phyloP scores from a whole-genome alignment of 345 rosid species.

The Syzygium grande region DNA sequence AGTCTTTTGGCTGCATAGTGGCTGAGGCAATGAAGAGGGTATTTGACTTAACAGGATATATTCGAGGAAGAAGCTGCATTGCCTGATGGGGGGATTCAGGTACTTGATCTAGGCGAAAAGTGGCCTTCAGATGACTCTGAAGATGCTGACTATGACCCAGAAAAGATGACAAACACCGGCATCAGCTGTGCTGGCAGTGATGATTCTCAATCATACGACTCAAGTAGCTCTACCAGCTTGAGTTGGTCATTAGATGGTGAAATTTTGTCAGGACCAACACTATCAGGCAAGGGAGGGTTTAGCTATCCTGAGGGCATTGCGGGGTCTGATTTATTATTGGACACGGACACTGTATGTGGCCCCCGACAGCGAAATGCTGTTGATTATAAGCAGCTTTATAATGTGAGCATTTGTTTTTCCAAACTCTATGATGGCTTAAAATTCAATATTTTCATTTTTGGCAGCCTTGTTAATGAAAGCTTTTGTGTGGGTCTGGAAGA shows the following conservation, averaged over 20 bases:
- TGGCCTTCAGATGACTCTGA: slow-evolving; percentile 99
- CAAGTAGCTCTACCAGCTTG: slow-evolving; percentile 59
- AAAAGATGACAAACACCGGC: slow-evolving; percentile 37
- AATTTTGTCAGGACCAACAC: slow-evolving; percentile 40
- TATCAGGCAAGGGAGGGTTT: slow-evolving; percentile 15
- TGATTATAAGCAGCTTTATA: slow-evolving; percentile 79
- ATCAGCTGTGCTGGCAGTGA: slow-evolving; percentile 39
- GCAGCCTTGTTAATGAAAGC: not conserved
- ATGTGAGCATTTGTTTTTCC: slow-evolving; percentile 41
- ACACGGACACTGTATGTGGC: slow-evolving; percentile 41
- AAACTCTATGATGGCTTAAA: not conserved
- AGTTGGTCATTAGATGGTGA: slow-evolving; percentile 74
- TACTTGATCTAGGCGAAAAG: slow-evolving; percentile 52
- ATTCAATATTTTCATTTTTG: not conserved
- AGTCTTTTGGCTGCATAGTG: not conserved
- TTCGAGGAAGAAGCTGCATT: slow-evolving; percentile 74
- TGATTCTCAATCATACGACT: slow-evolving; percentile 31
- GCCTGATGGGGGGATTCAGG: slow-evolving; percentile 41
- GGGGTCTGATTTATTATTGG: slow-evolving; percentile 21
- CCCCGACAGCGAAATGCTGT: slow-evolving; percentile 75
- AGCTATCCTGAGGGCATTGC: slow-evolving; percentile 26
- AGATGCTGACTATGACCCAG: slow-evolving; percentile 91
- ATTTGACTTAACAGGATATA: slow-evolving; percentile 50
- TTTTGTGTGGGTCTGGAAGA: not conserved
- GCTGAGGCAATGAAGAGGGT: not conserved